Evolutionary conservation across 805 yeast genomes (phyloP).

Genomic region (Tetrapisispora namnaoensis): DNA sequence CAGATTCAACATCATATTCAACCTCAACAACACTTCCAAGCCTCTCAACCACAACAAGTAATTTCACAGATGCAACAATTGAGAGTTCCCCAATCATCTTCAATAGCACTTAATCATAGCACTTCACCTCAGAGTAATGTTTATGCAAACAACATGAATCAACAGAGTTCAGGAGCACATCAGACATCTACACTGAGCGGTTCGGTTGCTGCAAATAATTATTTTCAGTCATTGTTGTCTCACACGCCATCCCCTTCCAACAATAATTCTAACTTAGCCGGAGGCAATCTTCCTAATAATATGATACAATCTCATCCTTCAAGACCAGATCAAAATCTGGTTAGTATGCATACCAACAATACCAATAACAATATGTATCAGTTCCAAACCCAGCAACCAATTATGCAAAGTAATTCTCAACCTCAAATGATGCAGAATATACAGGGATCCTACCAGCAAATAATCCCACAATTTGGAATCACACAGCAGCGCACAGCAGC

Average conservation of each 20-base stretch:
- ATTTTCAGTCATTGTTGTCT: conserved; percentile 24
- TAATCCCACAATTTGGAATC: conserved; percentile 7
- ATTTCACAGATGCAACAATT: conserved; percentile 14
- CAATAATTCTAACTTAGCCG: conserved; percentile 10
- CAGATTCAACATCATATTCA: background rate
- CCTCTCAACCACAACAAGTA: background rate
- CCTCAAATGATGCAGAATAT: conserved; percentile 14
- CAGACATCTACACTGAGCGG: conserved; percentile 17
- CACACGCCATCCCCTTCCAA: conserved; percentile 22
- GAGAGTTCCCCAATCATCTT: conserved; percentile 20
- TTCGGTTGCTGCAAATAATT: conserved; percentile 18
- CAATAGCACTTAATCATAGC: conserved; percentile 3
- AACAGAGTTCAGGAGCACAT: conserved; percentile 4
- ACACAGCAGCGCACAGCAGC: conserved; percentile 29
- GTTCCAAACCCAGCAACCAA: conserved; percentile 8
- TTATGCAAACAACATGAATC: conserved; percentile 2
- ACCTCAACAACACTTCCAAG: background rate
- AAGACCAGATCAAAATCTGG: background rate
- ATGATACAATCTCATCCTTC: background rate
- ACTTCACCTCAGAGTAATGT: conserved; percentile 1
- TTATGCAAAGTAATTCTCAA: conserved; percentile 6
- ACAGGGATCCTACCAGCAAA: conserved; percentile 11
- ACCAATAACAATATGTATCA: conserved; percentile 3
- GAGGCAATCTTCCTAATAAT: background rate
- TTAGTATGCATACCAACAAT: background rate